Evolutionary conservation across 2,329 filamentous ascomycete species (phyloP).

Genomic region (Colletotrichum abscissum): DNA sequence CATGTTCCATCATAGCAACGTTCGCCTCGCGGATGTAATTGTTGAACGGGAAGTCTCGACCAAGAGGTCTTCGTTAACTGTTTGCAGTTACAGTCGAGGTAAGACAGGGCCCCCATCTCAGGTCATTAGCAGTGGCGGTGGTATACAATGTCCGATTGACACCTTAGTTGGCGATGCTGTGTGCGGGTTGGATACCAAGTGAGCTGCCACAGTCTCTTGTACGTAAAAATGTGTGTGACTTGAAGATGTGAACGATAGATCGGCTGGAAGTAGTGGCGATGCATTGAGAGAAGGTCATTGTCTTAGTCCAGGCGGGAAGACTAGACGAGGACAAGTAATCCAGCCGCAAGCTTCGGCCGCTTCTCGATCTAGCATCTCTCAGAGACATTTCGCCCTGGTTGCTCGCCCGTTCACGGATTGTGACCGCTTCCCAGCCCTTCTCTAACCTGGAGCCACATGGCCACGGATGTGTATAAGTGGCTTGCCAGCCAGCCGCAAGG

Average conservation of each 20-base stretch:
- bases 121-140: constrained; percentile 10
- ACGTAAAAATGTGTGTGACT: background rate
- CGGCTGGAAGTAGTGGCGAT: constrained; percentile 12
- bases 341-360: background rate
- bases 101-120: constrained; percentile 3
- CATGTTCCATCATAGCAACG: background rate
- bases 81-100: constrained; percentile 10
- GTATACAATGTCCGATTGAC: background rate
- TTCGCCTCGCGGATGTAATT: background rate
- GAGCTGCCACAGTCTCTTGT: constrained; percentile 8
- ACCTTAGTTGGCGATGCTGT: constrained; percentile 4
- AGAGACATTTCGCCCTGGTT: background rate
- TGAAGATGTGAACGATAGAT: constrained; percentile 11
- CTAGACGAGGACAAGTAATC: constrained; percentile 1
- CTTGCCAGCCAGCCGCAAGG: background rate
- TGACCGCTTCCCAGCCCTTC: background rate
- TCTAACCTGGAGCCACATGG: constrained; percentile 10
- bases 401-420: constrained; percentile 4
- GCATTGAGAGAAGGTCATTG: constrained; percentile 8
- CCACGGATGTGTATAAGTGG: background rate
- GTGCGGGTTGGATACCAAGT: background rate
- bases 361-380: background rate
- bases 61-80: constrained; percentile 5
- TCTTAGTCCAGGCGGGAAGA: constrained; percentile 21
- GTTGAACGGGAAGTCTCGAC: background rate